A percentile compares a stretch with the other conserved stretches of the same genome.
Evolutionary conservation across 208 protist species (phyloP).

Genomic region (Jaenimonas drosophilae): DNA sequence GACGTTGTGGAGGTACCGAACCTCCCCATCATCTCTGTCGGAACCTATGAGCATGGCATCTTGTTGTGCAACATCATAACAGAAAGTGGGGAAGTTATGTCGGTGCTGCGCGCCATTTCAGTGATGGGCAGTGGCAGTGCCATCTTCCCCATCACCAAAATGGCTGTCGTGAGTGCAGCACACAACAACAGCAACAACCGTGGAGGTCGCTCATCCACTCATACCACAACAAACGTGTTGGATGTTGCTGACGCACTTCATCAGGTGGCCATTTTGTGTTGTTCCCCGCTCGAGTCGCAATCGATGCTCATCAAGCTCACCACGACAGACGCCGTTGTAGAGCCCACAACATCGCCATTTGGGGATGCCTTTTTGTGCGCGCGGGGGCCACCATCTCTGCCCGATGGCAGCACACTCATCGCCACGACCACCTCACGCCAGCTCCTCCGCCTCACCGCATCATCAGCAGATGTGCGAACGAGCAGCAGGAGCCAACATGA

Average conservation of each 20-base stretch:
- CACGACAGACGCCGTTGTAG: not conserved
- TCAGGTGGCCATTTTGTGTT: conserved; percentile 16
- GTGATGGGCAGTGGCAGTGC: conserved; percentile 25
- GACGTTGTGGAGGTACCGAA: conserved; percentile 48
- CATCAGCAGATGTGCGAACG: too few species aligned
- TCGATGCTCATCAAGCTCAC: conserved; percentile 8
- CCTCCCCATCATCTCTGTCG: conserved; percentile 43
- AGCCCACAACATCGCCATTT: too few species aligned
- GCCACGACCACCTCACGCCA: too few species aligned
- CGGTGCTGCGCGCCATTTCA: conserved; percentile 22
- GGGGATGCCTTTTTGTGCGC: too few species aligned
- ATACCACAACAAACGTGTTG: too few species aligned
- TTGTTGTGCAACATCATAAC: conserved; percentile 34
- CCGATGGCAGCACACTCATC: too few species aligned
- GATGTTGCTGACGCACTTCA: conserved; percentile 3
- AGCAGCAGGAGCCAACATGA: too few species aligned
- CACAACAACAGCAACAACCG: too few species aligned
- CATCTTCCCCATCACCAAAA: conserved; percentile 38
- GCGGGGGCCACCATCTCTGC: too few species aligned
- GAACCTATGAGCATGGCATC: conserved; percentile 58
- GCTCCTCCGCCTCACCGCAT: too few species aligned
- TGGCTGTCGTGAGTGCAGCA: conserved; percentile 35
- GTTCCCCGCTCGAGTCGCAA: conserved; percentile 13
- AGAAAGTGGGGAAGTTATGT: conserved; percentile 10
- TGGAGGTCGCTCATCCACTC: too few species aligned